Percentiles rank a stretch among this genome's conserved stretches.
phyloP scores from a whole-genome alignment of 1,139 yeast species.

The Hemisphaericaspora subhashii region DNA sequence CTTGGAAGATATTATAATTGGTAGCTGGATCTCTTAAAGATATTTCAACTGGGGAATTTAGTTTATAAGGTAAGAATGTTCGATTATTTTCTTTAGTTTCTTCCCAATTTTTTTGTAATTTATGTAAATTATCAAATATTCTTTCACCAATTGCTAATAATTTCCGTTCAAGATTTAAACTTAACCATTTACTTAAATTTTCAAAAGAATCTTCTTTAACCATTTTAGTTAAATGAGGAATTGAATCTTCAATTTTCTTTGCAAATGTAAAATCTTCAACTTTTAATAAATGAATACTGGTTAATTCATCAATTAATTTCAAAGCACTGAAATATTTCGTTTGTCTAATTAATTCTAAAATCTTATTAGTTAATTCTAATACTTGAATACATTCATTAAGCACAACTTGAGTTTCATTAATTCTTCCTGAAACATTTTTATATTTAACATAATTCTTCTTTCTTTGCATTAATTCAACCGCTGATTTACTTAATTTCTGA shows the following conservation, averaged over 20 bases:
- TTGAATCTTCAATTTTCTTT: slow-evolving; percentile 64
- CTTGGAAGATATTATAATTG: slow-evolving; percentile 47
- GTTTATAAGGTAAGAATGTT: slow-evolving; percentile 57
- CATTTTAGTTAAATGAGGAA: slow-evolving; percentile 74
- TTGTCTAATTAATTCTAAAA: slow-evolving; percentile 74
- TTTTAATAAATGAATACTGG: slow-evolving; percentile 64
- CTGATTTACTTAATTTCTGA: slow-evolving; percentile 58
- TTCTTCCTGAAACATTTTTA: slow-evolving; percentile 59
- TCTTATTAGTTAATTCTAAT: slow-evolving; percentile 80
- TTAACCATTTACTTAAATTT: slow-evolving; percentile 70
- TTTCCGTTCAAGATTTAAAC: slow-evolving; percentile 61
- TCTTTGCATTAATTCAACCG: slow-evolving; percentile 58
- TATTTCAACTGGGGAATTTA: slow-evolving; percentile 84
- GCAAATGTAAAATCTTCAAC: slow-evolving; percentile 78
- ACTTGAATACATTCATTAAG: slow-evolving; percentile 76
- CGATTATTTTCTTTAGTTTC: slow-evolving; percentile 32
- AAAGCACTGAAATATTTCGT: slow-evolving; percentile 84
- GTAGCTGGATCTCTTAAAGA: slow-evolving; percentile 60
- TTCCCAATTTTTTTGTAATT: slow-evolving; percentile 61
- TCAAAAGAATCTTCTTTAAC: slow-evolving; percentile 80
- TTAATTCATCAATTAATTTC: slow-evolving; percentile 74
- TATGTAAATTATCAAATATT: slow-evolving; percentile 54
- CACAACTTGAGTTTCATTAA: slow-evolving; percentile 61
- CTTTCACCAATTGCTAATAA: slow-evolving; percentile 59
- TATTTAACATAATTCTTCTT: slow-evolving; percentile 55